Evolutionary conservation across 306 rosid genomes (phyloP).

Genomic region (Spatholobus suberectus): DNA sequence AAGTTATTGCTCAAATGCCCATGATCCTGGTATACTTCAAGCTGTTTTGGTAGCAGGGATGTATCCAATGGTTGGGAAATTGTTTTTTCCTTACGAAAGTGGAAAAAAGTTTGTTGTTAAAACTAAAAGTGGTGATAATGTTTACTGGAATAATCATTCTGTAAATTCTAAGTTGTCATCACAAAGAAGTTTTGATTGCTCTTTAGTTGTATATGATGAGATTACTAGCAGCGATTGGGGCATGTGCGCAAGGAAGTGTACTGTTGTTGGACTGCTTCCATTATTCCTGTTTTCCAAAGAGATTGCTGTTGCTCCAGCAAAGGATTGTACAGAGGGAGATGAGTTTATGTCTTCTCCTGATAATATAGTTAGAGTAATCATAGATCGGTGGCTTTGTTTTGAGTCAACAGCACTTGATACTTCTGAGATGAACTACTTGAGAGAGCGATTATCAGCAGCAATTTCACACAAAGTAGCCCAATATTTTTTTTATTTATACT

Average conservation of each 20-base stretch:
- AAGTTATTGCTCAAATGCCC: conserved; percentile 61
- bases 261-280: conserved; percentile 70
- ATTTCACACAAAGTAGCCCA: conserved; percentile 61
- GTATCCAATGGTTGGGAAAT: conserved; percentile 82
- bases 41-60: conserved; percentile 73
- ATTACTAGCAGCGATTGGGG: conserved; percentile 66
- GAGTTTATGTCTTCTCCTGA: conserved; percentile 70
- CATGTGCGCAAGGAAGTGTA: conserved; percentile 58
- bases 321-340: conserved; percentile 31
- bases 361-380: conserved; percentile 59
- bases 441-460: conserved; percentile 75
- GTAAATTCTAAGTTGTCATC: conserved; percentile 38
- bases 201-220: conserved; percentile 66
- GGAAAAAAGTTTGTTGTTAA: conserved; percentile 46
- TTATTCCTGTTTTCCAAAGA: conserved; percentile 72
- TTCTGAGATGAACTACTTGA: conserved; percentile 78
- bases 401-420: conserved; percentile 67
- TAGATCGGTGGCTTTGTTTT: conserved; percentile 74
- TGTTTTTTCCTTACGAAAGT: conserved; percentile 37
- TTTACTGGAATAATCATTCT: conserved; percentile 58
- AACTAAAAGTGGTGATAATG: conserved; percentile 56
- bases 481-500: neutral
- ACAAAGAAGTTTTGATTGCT: conserved; percentile 13
- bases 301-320: conserved; percentile 66
- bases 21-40: conserved; percentile 69